Base-by-base conservation (phyloP, 2,329 filamentous ascomycete species). In the Bipolaris zeicola region DNA sequence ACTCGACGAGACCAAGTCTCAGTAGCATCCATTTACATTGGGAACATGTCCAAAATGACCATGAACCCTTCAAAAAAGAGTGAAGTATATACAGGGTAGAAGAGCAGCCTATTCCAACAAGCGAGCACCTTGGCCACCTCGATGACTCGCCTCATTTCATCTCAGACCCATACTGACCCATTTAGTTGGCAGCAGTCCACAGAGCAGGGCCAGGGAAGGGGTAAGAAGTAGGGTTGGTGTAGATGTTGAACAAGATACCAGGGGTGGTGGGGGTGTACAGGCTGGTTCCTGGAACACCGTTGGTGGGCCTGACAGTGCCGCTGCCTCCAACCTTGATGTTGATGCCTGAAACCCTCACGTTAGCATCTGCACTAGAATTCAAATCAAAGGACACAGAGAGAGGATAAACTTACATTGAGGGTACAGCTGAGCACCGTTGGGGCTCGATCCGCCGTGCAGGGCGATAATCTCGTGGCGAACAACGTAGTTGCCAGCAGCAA, bases 401-500 rank as follows among this genome's bases (percentile, higher is more conserved):
- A 7, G 3, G 26, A 26, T 13, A 1, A 6, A 49, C 54, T 16
- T 49, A 57, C 83, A 85, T 70, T 83, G 79, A 44, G 77, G 81
- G 68, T 81, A 84, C 69, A 77, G 75, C 76, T 81, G 83, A 3
- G 82, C 82, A 31, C 81, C 81, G 52, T 82, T 80, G 3, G 72
- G 68, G 6, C 73, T 76, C 13, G 66, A 53, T 1, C 74, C 77
- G 0, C 73, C 68, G 53, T 84, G 82, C 14, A 84, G 71, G 10
- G 78, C 83, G 51, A 81, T 80, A 45, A 79, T 77, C 70, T 85
- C 83, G 62, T 85, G 82, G 10, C 83, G 77, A 36, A 85, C 71
- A 39, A 86, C 81, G 55, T 85, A 85, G 61, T 81, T 78, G 2
- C 83, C 83, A 0, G 79, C 63, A 20, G 67, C 71, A 38, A 83